Percentiles rank a stretch among this genome's conserved stretches.
Conservation (phyloP, 129 eudicot genomes). For the Helianthus annuus region DNA sequence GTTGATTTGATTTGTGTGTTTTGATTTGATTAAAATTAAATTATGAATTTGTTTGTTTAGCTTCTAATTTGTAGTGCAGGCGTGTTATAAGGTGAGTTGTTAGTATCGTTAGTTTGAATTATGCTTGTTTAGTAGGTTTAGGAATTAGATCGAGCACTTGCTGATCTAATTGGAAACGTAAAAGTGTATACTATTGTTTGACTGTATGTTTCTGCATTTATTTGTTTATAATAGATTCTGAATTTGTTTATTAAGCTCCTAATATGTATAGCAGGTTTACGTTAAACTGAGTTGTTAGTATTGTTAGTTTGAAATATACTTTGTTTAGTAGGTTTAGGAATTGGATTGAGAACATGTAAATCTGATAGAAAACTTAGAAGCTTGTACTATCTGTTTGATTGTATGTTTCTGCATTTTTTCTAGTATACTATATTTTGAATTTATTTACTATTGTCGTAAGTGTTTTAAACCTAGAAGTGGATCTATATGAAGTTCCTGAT, state of each 20-base stretch:
- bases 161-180: too few relatives aligned
- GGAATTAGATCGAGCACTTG: too few relatives aligned
- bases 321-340: too few relatives aligned
- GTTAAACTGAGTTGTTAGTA: background rate
- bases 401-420: too few relatives aligned
- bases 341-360: too few relatives aligned
- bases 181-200: too few relatives aligned
- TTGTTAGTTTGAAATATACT: background rate
- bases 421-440: background rate
- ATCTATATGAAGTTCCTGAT: background rate
- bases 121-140: background rate
- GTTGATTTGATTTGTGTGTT: slow-evolving; percentile 8
- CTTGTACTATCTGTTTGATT: too few relatives aligned
- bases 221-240: slow-evolving; percentile 1
- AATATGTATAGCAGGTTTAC: background rate
- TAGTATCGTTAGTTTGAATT: background rate
- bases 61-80: background rate
- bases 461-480: background rate
- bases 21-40: background rate
- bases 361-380: too few relatives aligned
- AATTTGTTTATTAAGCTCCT: too few relatives aligned
- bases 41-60: too few relatives aligned
- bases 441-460: background rate
- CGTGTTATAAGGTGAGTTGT: background rate
- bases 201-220: too few relatives aligned